phyloP scores from a whole-genome alignment of 2,329 filamentous ascomycete genomes.

The Xylaria hypoxylon region DNA sequence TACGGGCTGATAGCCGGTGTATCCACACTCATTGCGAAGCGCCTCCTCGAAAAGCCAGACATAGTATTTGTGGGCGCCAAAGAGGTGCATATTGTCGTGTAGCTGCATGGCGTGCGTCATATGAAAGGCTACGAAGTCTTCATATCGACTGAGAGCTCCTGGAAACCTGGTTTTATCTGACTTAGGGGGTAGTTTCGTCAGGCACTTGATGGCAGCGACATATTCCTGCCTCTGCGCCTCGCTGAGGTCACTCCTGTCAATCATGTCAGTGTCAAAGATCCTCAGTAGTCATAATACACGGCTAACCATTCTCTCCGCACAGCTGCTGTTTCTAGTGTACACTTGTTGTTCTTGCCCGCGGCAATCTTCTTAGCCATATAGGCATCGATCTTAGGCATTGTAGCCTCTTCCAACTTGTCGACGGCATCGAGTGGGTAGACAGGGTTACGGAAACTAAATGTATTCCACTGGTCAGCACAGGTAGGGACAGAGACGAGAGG shows the following conservation, averaged over 20 bases:
- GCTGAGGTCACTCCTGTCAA: constrained; percentile 49
- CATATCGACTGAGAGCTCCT: constrained; percentile 49
- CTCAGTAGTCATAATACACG: background rate
- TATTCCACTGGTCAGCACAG: constrained; percentile 28
- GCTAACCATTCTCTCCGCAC: constrained; percentile 50
- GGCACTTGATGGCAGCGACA: constrained; percentile 46
- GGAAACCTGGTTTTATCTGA: constrained; percentile 44
- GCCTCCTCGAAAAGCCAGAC: constrained; percentile 50
- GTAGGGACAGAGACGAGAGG: background rate
- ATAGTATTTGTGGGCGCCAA: constrained; percentile 50
- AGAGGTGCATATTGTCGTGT: constrained; percentile 47
- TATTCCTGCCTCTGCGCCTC: constrained; percentile 48
- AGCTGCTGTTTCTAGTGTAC: constrained; percentile 47
- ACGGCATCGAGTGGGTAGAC: constrained; percentile 49
- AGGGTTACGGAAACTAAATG: constrained; percentile 44
- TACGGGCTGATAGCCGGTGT: constrained; percentile 51
- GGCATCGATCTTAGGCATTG: constrained; percentile 47
- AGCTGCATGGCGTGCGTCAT: constrained; percentile 49
- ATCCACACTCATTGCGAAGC: constrained; percentile 51
- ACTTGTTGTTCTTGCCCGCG: constrained; percentile 44
- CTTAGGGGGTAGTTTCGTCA: constrained; percentile 47
- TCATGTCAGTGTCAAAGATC: constrained; percentile 17
- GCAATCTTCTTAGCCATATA: constrained; percentile 44
- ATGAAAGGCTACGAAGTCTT: constrained; percentile 50
- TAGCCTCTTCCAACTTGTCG: constrained; percentile 48